Evolutionary conservation across 257 asterid genomes (phyloP).

Genomic region (Solanum chilense): DNA sequence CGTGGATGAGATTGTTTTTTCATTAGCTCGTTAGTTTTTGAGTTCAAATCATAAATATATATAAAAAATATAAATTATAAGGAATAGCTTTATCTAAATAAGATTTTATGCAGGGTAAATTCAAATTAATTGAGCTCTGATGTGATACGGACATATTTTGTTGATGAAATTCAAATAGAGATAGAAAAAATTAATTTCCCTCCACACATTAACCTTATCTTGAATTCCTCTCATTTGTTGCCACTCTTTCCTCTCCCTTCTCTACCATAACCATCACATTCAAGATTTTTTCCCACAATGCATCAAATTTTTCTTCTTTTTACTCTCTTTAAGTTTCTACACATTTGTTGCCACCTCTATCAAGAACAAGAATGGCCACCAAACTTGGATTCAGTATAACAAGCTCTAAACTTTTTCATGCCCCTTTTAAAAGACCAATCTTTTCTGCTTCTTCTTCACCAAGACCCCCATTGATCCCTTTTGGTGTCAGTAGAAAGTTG

Average conservation of each 20-base stretch:
- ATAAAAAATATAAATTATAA: accelerated
- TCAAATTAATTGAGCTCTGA: no score
- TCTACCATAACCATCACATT: slow-evolving; percentile 19
- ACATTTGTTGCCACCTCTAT: slow-evolving; percentile 7
- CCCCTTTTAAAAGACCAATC: slow-evolving; percentile 38
- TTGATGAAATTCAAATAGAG: not conserved
- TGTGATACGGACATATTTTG: not conserved
- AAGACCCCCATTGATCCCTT: slow-evolving; percentile 26
- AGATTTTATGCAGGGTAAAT: accelerated
- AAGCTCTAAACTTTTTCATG: slow-evolving; percentile 31
- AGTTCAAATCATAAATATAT: accelerated
- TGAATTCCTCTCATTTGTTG: not conserved
- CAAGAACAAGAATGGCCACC: slow-evolving; percentile 61
- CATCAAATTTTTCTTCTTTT: not conserved
- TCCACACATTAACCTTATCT: slow-evolving; percentile 91
- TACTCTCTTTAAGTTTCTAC: not conserved
- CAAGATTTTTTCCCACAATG: slow-evolving; percentile 23
- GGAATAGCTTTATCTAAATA: accelerated
- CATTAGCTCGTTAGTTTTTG: accelerated
- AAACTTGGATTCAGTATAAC: slow-evolving; percentile 35
- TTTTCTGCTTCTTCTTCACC: slow-evolving; percentile 26
- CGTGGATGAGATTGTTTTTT: not conserved
- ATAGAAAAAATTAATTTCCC: slow-evolving; percentile 22
- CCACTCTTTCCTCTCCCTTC: slow-evolving; percentile 12
- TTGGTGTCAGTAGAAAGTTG: slow-evolving; percentile 15